Conservation (phyloP, 495 filamentous ascomycete genomes). For the Trichocladium uniseriatum region DNA sequence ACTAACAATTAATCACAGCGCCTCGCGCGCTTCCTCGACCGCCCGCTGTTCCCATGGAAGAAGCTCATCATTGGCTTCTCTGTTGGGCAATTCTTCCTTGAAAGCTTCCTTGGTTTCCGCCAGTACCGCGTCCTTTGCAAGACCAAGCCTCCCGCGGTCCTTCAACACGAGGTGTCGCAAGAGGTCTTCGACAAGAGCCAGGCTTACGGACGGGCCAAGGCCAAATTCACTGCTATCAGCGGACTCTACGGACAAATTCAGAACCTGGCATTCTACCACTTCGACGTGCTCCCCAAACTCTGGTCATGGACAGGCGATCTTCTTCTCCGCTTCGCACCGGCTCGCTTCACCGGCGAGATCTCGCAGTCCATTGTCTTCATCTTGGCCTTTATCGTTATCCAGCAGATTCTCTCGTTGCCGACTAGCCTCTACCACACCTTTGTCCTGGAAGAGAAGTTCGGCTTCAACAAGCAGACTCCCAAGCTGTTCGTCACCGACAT, state of each 20-base stretch:
- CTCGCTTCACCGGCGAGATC: slow-evolving; percentile 81
- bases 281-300: slow-evolving; percentile 78
- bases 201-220: slow-evolving; percentile 92
- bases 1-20: slow-evolving; percentile 44
- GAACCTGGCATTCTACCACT: slow-evolving; percentile 80
- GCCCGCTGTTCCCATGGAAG: slow-evolving; percentile 95
- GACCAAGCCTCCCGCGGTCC: slow-evolving; percentile 70
- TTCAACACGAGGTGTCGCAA: slow-evolving; percentile 76
- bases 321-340: slow-evolving; percentile 62
- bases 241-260: slow-evolving; percentile 77
- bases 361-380: slow-evolving; percentile 89
- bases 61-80: slow-evolving; percentile 88
- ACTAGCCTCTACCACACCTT: slow-evolving; percentile 87
- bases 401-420: slow-evolving; percentile 68
- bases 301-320: slow-evolving; percentile 74
- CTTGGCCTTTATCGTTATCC: slow-evolving; percentile 72
- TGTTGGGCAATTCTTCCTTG: slow-evolving; percentile 76
- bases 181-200: slow-evolving; percentile 93
- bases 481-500: slow-evolving; percentile 84
- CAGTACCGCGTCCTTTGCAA: slow-evolving; percentile 79
- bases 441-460: slow-evolving; percentile 91
- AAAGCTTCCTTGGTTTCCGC: slow-evolving; percentile 72
- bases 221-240: slow-evolving; percentile 71
- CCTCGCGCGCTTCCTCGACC: slow-evolving; percentile 78
- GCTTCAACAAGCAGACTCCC: slow-evolving; percentile 95